Percentiles rank a stretch among this genome's conserved stretches.
Conservation (phyloP, 2,329 filamentous ascomycete genomes). For the Monilinia vaccinii-corymbosi region DNA sequence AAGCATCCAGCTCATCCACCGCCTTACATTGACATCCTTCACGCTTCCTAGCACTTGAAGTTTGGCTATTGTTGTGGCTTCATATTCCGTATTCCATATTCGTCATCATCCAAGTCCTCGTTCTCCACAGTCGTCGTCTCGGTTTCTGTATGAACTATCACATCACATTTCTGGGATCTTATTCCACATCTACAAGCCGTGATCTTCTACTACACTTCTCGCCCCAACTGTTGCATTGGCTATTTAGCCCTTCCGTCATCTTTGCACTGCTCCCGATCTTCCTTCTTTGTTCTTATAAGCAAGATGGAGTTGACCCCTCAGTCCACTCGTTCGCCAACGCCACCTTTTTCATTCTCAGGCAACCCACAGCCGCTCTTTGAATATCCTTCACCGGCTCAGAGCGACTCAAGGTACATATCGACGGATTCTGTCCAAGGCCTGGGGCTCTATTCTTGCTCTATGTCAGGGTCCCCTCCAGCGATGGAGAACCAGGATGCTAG, state of each 20-base stretch:
- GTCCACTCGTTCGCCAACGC: constrained; percentile 26
- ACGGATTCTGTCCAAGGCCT: constrained; percentile 25
- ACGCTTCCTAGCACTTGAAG: not conserved
- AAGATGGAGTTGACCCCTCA: constrained; percentile 29
- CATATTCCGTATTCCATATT: not conserved
- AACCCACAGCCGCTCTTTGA: constrained; percentile 27
- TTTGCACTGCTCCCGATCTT: constrained; percentile 11
- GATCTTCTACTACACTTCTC: constrained; percentile 1
- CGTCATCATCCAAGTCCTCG: not conserved
- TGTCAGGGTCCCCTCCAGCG: constrained; percentile 22
- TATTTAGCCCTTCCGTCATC: constrained; percentile 9
- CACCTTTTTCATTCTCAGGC: constrained; percentile 25
- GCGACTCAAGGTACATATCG: constrained; percentile 25
- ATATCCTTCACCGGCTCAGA: constrained; percentile 29
- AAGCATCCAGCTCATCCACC: not conserved
- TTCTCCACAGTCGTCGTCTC: constrained; percentile 6
- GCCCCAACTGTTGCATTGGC: constrained; percentile 9
- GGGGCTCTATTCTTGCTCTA: constrained; percentile 26
- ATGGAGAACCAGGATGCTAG: constrained; percentile 16
- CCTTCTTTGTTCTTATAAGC: constrained; percentile 13
- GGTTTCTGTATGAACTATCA: constrained; percentile 8
- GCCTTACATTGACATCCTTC: constrained; percentile 8
- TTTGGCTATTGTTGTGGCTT: constrained; percentile 3
- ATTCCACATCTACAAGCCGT: not conserved
- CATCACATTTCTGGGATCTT: constrained; percentile 6